Percentiles rank a stretch among this genome's conserved stretches.
Conservation (phyloP, 2,329 filamentous ascomycete genomes). For the Hypoxylon sp. region DNA sequence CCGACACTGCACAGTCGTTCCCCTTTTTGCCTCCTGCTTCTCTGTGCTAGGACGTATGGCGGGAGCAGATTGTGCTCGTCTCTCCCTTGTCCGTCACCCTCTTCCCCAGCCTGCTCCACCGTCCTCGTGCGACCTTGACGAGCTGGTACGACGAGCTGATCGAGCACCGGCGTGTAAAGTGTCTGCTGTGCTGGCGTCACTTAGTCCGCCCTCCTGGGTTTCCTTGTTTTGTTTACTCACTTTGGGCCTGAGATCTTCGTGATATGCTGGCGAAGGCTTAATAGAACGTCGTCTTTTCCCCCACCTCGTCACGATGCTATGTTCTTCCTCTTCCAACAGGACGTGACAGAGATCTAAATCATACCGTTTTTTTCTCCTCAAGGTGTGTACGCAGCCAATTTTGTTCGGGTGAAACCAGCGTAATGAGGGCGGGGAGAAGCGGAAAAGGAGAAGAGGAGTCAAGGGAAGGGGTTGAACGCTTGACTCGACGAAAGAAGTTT, state of each 20-base stretch:
- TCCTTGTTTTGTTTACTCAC: neutral
- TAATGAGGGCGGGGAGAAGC: neutral
- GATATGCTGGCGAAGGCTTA: slow-evolving; percentile 3
- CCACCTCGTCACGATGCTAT: neutral
- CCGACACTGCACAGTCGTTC: slow-evolving; percentile 34
- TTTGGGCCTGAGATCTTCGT: neutral
- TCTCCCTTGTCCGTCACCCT: slow-evolving; percentile 14
- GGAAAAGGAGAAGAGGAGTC: neutral
- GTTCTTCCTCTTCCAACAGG: neutral
- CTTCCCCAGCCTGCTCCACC: slow-evolving; percentile 24
- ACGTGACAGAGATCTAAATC: neutral
- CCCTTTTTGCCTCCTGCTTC: slow-evolving; percentile 30
- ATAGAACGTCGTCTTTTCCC: slow-evolving; percentile 3
- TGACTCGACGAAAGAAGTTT: slow-evolving; percentile 22
- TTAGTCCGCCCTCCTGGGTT: slow-evolving; percentile 18
- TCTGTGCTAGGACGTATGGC: slow-evolving; percentile 32
- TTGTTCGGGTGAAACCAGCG: slow-evolving; percentile 7
- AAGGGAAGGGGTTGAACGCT: neutral
- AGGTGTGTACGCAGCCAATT: slow-evolving; percentile 7
- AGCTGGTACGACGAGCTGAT: slow-evolving; percentile 28
- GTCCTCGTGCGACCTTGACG: slow-evolving; percentile 22
- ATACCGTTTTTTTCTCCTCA: neutral
- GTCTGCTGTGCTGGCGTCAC: slow-evolving; percentile 16
- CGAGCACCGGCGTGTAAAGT: slow-evolving; percentile 17
- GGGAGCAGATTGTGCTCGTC: slow-evolving; percentile 28